Conservation (phyloP, 2,329 filamentous ascomycete species). For the Alternaria sp. region DNA sequence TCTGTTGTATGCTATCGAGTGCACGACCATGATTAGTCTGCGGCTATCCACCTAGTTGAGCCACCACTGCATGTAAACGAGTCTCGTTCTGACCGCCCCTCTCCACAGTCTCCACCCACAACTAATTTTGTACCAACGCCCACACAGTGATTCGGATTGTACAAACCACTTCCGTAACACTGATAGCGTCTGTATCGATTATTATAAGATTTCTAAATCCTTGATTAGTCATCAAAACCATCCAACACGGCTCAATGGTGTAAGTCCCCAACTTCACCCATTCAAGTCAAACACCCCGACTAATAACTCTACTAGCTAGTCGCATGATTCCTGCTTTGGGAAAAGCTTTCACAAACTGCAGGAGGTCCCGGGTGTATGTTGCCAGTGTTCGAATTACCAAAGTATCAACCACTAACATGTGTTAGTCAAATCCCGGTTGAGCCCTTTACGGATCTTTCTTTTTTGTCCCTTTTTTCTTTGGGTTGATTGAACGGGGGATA, state of each 20-base stretch:
- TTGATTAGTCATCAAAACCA: conserved; percentile 2
- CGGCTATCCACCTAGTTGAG: neutral
- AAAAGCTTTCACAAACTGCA: conserved; percentile 17
- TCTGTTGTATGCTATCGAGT: neutral
- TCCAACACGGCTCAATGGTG: conserved; percentile 26
- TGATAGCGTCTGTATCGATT: no score
- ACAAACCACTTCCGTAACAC: no score
- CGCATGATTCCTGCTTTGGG: conserved; percentile 41
- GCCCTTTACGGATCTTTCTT: neutral
- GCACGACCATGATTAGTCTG: neutral
- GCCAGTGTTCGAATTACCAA: neutral
- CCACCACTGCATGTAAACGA: neutral
- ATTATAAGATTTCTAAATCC: no score
- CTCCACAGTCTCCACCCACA: conserved; percentile 4
- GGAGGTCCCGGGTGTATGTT: conserved; percentile 32
- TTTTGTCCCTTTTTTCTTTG: neutral
- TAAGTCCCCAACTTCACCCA: neutral
- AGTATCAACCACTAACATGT: neutral
- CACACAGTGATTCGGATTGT: no score
- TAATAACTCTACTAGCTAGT: conserved; percentile 21
- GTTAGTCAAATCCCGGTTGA: conserved; percentile 15
- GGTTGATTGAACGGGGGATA: neutral
- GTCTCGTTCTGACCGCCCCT: neutral
- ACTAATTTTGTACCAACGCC: neutral
- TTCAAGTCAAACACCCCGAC: neutral